Evolutionary conservation across 306 rosid species (phyloP).

Genomic region (Alnus glutinosa): DNA sequence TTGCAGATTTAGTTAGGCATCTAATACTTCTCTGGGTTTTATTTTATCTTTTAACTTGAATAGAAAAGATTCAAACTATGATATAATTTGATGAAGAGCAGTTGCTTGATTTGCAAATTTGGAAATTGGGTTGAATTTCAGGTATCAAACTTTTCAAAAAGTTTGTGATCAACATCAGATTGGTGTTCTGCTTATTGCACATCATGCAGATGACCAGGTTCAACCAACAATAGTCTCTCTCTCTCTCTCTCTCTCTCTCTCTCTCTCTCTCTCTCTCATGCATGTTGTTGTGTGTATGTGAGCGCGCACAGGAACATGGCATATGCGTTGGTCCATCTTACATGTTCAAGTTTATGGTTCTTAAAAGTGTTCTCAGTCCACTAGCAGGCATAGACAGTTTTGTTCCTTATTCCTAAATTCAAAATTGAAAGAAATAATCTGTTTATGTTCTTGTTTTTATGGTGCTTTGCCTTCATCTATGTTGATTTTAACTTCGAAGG

Average conservation of each 20-base stretch:
- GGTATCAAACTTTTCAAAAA: conserved; percentile 74
- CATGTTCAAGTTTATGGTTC: not conserved
- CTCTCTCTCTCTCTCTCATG: not conserved
- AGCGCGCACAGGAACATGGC: not conserved
- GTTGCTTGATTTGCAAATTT: conserved; percentile 2
- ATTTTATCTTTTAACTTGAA: not conserved
- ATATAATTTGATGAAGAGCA: not conserved
- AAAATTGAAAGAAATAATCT: conserved; percentile 18
- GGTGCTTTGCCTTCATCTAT: conserved; percentile 17
- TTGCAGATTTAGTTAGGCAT: not conserved
- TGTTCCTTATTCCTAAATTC: not conserved
- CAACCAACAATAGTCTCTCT: conserved; percentile 7
- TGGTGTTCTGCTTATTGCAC: conserved; percentile 76
- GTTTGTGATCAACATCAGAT: conserved; percentile 66
- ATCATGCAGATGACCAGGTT: conserved; percentile 98
- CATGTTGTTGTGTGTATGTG: not conserved
- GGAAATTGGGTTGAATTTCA: conserved; percentile 32
- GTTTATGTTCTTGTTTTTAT: conserved; percentile 21
- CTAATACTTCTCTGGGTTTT: not conserved
- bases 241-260: not conserved
- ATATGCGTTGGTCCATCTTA: not conserved
- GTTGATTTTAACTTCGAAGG: conserved; percentile 34
- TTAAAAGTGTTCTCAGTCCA: conserved; percentile 18
- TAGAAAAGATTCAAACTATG: not conserved
- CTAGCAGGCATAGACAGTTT: conserved; percentile 11